phyloP scores from a whole-genome alignment of 73 alveolate species.

The Stentor roeselii region DNA sequence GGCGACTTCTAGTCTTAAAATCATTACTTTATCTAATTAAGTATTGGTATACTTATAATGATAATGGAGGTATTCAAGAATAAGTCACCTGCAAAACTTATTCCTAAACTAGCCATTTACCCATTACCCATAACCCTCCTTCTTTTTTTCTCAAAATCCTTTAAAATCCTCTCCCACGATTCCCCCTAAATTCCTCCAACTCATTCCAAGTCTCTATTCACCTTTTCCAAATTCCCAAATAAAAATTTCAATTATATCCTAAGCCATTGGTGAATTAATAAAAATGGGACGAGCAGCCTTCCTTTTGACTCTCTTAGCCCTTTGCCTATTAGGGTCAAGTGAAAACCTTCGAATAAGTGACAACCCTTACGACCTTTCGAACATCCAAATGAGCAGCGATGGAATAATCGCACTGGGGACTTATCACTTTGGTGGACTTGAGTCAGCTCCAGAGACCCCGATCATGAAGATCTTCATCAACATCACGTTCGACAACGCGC shows the following conservation, averaged over 20 bases:
- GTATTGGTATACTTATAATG: background rate
- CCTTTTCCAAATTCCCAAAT: background rate
- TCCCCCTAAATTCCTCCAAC: background rate
- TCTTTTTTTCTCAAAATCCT: background rate
- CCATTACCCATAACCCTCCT: background rate
- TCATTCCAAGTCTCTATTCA: too few relatives aligned
- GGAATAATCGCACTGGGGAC: background rate
- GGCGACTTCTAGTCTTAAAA: background rate
- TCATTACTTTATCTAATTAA: background rate
- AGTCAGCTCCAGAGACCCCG: background rate
- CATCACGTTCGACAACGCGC: background rate
- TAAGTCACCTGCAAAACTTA: background rate
- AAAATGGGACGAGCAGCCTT: background rate
- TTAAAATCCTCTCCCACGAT: background rate
- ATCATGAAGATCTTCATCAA: background rate
- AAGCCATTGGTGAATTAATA: background rate
- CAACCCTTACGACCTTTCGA: background rate
- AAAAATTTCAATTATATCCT: background rate
- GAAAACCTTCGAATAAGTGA: background rate
- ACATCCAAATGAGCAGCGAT: background rate
- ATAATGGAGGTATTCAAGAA: background rate
- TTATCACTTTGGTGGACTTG: background rate
- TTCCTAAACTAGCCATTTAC: background rate
- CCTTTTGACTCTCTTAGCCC: background rate
- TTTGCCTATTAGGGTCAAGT: background rate